phyloP scores from a whole-genome alignment of 2,329 filamentous ascomycete genomes.

The Cladobotryum protrusum region DNA sequence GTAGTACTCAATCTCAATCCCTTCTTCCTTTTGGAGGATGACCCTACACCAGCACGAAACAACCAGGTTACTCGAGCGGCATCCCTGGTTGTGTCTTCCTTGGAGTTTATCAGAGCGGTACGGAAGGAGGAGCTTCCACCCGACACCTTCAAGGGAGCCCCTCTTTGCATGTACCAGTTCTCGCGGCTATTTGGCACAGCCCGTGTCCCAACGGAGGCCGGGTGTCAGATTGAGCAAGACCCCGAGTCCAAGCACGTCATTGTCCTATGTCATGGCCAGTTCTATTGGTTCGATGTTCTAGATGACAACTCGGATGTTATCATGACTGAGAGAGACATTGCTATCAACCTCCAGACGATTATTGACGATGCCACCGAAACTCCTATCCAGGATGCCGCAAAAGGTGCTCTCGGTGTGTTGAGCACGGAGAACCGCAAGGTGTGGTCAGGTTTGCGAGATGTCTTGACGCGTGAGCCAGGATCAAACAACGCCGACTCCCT shows the following conservation, averaged over 20 bases:
- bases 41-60: conserved; percentile 91
- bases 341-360: conserved; percentile 85
- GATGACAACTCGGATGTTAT: conserved; percentile 93
- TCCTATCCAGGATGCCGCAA: conserved; percentile 91
- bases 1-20: conserved; percentile 97
- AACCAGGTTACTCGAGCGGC: conserved; percentile 94
- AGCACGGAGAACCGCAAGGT: conserved; percentile 95
- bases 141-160: conserved; percentile 74
- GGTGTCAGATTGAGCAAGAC: conserved; percentile 93
- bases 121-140: conserved; percentile 88
- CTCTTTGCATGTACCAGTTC: conserved; percentile 97
- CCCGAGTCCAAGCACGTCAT: conserved; percentile 89
- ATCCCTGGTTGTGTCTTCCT: conserved; percentile 80
- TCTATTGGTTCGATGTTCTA: conserved; percentile 98
- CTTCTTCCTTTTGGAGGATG: conserved; percentile 95
- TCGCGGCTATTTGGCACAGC: conserved; percentile 92
- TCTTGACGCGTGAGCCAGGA: conserved; percentile 75
- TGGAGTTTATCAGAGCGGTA: conserved; percentile 89
- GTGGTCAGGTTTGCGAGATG: conserved; percentile 86
- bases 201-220: conserved; percentile 86
- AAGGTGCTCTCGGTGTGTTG: conserved; percentile 84
- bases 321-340: conserved; percentile 93
- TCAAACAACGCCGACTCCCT: conserved; percentile 96
- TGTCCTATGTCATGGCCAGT: conserved; percentile 88
- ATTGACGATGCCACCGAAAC: conserved; percentile 84